A percentile compares a stretch with the other conserved stretches of the same genome.
Conservation (phyloP, 2,329 filamentous ascomycete genomes). For the Colletotrichum tabaci region DNA sequence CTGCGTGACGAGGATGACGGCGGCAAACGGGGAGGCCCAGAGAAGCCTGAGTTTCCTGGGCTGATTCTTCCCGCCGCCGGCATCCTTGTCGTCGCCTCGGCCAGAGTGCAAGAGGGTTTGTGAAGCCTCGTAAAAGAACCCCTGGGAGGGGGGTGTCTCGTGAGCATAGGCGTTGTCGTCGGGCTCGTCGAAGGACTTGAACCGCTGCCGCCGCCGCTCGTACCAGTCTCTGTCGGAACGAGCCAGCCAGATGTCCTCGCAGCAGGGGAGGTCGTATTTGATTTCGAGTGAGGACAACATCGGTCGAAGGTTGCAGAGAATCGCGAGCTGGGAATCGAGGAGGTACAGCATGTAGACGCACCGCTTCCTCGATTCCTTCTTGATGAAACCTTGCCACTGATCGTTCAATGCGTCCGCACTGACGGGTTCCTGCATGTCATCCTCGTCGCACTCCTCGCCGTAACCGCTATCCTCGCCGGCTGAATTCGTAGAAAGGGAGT, state of each 20-base stretch:
- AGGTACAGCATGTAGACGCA: conserved; percentile 35
- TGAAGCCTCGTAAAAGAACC: conserved; percentile 29
- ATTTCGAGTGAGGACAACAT: conserved; percentile 33
- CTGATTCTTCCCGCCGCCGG: neutral
- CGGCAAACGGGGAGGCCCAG: conserved; percentile 27
- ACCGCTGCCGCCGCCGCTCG: conserved; percentile 20
- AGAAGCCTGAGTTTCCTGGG: conserved; percentile 25
- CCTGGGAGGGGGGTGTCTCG: conserved; percentile 23
- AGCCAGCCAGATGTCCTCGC: conserved; percentile 29
- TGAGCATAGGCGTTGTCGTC: conserved; percentile 25
- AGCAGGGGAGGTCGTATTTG: conserved; percentile 34
- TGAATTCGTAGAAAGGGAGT: conserved; percentile 17
- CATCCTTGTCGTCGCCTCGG: neutral
- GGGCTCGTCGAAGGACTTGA: conserved; percentile 32
- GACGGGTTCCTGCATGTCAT: conserved; percentile 23
- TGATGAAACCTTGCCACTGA: conserved; percentile 25
- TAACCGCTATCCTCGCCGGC: conserved; percentile 24
- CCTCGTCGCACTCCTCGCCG: conserved; percentile 16
- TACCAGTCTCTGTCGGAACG: conserved; percentile 25
- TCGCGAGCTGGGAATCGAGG: conserved; percentile 26
- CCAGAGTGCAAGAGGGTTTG: conserved; percentile 16
- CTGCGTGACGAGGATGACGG: conserved; percentile 31
- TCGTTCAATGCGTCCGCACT: conserved; percentile 15
- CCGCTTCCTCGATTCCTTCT: conserved; percentile 23
- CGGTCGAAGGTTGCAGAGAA: conserved; percentile 28